These are phyloP conservation scores for Rubroboletus pulcherrimus DNA, from an alignment of 768 basidiomycete genomes.

Conservation along the genomic window DNA sequence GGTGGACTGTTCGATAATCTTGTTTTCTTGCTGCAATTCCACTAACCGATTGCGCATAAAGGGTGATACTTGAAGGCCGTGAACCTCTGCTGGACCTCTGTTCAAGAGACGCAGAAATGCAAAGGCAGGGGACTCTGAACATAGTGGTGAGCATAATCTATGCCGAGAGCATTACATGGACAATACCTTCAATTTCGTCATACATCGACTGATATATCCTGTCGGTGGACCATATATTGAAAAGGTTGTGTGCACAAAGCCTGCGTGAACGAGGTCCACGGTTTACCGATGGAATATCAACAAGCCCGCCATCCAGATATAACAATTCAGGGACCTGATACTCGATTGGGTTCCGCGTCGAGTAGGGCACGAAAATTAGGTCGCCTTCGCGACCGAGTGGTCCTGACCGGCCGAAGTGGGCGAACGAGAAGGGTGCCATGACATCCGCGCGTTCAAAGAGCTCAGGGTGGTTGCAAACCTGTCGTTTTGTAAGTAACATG, in stretches of 20 bases:
- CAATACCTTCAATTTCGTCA: conserved; percentile 49
- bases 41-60: conserved; percentile 54
- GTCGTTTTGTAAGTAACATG: conserved; percentile 3
- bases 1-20: conserved; percentile 37
- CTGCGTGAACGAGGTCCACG: conserved; percentile 46
- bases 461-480: conserved; percentile 99
- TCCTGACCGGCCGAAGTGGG: conserved; percentile 74
- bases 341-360: conserved; percentile 84
- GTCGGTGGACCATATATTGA: conserved; percentile 90
- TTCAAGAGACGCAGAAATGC: conserved; percentile 75
- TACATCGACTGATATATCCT: conserved; percentile 70
- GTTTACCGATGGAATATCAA: conserved; percentile 60
- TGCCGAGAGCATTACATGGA: conserved; percentile 11
- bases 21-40: conserved; percentile 43
- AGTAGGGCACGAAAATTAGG: conserved; percentile 76
- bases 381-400: conserved; percentile 88
- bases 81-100: conserved; percentile 60
- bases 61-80: conserved; percentile 56
- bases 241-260: conserved; percentile 57
- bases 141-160: conserved; percentile 7
- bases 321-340: conserved; percentile 70
- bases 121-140: conserved; percentile 53
- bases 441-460: conserved; percentile 98
- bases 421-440: conserved; percentile 87
- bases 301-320: conserved; percentile 71